Base-by-base conservation (phyloP, 2,329 filamentous ascomycete species). In the Graphiopsis chlorocephala region DNA sequence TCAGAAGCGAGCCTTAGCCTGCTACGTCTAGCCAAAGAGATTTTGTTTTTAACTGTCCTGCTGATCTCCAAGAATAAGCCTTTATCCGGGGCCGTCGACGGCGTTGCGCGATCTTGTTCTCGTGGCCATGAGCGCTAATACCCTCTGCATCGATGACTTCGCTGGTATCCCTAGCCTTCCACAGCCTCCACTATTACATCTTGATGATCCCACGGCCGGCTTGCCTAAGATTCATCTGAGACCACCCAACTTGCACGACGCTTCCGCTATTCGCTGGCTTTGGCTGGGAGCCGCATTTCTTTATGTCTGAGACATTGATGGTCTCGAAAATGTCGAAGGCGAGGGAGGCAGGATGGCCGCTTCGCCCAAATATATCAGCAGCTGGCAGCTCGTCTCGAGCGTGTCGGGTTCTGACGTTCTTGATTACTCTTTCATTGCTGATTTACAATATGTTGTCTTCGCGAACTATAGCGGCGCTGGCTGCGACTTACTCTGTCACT, bases 381-480 rank as follows among this genome's bases (percentile, higher is more conserved):
- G 26, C 60, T 31, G 12, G 31, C 48, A 55, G 35, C 20, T 35
- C 25, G 10, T 17, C 25, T n/a, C 48, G 48, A 45, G 38, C 4
- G 23, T 31, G 48, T n/a, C 29, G 48, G n/a, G 17, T 23, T 7
- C 10, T 62, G 4, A 8, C 55, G 23, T 12, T 55, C 31, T 62
- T 6, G 31, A 17, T 55, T 10, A 25, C 25, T 45, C 25, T 35
- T 23, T 55, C 53, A 12, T 4, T 50, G 15, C n/a, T 61, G 45
- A 25, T 61, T n/a, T 62, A 62, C 48, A 62, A 33, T 31, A 62
- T 62, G 60, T n/a, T 62, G 23, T 55, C 60, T 47, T 55, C 47
- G 8, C 31, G 48, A 17, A 42, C 60, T 42, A 42, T 52, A 23
- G 25, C 48, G 20, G 60, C 35, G 20, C 33, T 62, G 7, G 17